These are phyloP conservation scores for Eucalyptus dawsonii DNA, from an alignment of 345 rosid genomes.

Conservation along the genomic window DNA sequence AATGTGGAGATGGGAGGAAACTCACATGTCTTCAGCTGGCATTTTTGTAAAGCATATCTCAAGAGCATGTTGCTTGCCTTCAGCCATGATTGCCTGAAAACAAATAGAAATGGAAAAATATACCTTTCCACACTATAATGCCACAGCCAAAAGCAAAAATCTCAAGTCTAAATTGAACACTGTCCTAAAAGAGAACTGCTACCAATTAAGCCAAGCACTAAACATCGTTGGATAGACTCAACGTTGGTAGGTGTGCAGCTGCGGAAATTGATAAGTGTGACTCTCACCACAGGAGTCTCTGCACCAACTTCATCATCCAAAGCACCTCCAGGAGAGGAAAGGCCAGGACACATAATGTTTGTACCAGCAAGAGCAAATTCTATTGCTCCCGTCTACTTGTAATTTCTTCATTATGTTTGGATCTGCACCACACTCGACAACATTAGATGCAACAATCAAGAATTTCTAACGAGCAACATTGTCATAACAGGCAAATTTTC, in stretches of 20 bases:
- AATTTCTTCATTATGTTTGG: conserved; percentile 91
- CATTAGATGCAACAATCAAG: not conserved
- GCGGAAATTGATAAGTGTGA: not conserved
- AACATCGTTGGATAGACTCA: not conserved
- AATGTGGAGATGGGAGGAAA: not conserved
- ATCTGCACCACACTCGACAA: conserved; percentile 17
- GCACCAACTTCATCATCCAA: conserved; percentile 83
- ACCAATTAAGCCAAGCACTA: not conserved
- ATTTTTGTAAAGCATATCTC: conserved; percentile 95
- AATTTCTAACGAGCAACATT: not conserved
- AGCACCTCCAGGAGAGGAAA: conserved; percentile 91
- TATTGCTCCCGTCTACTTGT: conserved; percentile 96
- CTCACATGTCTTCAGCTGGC: conserved; percentile 98
- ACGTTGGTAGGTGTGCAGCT: not conserved
- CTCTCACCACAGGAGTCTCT: conserved; percentile 86
- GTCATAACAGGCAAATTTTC: not conserved
- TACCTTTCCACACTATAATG: not conserved
- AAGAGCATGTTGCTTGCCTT: conserved; percentile 97
- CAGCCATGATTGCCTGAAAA: conserved; percentile 90
- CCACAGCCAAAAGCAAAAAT: not conserved
- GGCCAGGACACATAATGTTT: conserved; percentile 99
- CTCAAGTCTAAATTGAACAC: not conserved
- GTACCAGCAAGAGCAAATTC: conserved; percentile 93
- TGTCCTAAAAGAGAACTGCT: not conserved
- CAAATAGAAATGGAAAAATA: not conserved